phyloP scores from a whole-genome alignment of 805 yeast species.

The Jamesozyma gamospora region DNA sequence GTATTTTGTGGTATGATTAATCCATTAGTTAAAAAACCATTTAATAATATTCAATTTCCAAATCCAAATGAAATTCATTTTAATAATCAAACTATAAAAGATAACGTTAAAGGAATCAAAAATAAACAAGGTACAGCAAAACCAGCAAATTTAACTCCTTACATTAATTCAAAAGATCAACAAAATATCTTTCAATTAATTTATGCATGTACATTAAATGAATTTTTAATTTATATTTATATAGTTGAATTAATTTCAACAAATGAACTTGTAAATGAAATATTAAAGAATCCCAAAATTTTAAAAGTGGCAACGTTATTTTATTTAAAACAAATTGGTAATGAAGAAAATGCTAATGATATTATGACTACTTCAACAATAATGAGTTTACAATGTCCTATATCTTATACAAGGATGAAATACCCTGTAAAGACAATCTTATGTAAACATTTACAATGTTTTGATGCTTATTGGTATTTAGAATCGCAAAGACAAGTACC shows the following conservation, averaged over 20 bases:
- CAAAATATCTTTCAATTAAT: conserved; percentile 40
- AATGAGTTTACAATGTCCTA: conserved; percentile 66
- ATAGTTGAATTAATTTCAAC: conserved; percentile 43
- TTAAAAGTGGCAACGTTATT: conserved; percentile 40
- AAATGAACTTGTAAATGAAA: conserved; percentile 32
- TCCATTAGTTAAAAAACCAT: conserved; percentile 34
- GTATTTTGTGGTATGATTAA: conserved; percentile 44
- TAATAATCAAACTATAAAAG: conserved; percentile 42
- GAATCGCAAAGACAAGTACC: conserved; percentile 70
- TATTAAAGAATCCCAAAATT: conserved; percentile 43
- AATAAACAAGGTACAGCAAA: conserved; percentile 67
- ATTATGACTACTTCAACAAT: conserved; percentile 54
- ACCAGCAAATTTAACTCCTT: conserved; percentile 68
- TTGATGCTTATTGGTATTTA: conserved; percentile 69
- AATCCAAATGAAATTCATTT: conserved; percentile 56
- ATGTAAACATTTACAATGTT: conserved; percentile 84
- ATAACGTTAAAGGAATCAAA: conserved; percentile 63
- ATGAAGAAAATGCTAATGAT: conserved; percentile 49
- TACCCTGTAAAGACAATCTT: conserved; percentile 59
- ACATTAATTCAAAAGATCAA: conserved; percentile 25
- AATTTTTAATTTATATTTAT: conserved; percentile 45
- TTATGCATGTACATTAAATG: conserved; percentile 47
- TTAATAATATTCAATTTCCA: conserved; percentile 59
- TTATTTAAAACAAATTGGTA: conserved; percentile 15
- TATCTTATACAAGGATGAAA: conserved; percentile 58